Conservation (phyloP, 306 rosid genomes). For the Luffa acutangula region DNA sequence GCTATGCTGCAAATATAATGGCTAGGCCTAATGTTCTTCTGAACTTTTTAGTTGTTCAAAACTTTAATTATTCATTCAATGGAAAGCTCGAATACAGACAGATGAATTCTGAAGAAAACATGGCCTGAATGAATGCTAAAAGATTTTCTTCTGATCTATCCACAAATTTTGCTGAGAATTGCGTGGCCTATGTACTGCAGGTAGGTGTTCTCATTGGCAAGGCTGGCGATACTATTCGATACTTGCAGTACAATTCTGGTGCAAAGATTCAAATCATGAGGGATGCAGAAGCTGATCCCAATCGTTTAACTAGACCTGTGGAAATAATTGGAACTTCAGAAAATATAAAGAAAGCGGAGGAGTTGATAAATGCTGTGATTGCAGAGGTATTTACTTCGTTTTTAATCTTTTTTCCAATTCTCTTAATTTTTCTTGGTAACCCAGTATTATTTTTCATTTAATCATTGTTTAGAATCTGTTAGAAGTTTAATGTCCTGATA, state of each 20-base stretch:
- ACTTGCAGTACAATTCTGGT: conserved; percentile 81
- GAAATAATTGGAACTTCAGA: conserved; percentile 73
- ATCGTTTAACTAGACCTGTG: conserved; percentile 57
- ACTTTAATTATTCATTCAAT: background rate
- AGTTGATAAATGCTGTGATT: conserved; percentile 78
- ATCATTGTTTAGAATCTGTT: background rate
- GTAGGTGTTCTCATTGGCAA: conserved; percentile 99
- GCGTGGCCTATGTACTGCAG: conserved; percentile 26
- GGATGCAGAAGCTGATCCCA: conserved; percentile 80
- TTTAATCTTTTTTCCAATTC: background rate
- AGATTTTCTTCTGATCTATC: background rate
- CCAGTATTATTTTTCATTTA: background rate
- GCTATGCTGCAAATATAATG: background rate
- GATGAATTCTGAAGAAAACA: background rate
- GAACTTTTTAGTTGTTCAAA: background rate
- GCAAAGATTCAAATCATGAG: conserved; percentile 93
- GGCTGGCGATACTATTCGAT: conserved; percentile 90
- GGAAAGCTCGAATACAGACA: background rate
- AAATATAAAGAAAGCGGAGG: conserved; percentile 78
- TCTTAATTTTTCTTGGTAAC: background rate
- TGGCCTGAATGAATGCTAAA: background rate
- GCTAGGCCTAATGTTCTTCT: background rate
- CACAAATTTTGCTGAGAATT: background rate
- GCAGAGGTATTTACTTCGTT: conserved; percentile 54
- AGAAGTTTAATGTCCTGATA: background rate